Conservation (phyloP, 169 alveolate species). For the Besnoitia besnoiti region DNA sequence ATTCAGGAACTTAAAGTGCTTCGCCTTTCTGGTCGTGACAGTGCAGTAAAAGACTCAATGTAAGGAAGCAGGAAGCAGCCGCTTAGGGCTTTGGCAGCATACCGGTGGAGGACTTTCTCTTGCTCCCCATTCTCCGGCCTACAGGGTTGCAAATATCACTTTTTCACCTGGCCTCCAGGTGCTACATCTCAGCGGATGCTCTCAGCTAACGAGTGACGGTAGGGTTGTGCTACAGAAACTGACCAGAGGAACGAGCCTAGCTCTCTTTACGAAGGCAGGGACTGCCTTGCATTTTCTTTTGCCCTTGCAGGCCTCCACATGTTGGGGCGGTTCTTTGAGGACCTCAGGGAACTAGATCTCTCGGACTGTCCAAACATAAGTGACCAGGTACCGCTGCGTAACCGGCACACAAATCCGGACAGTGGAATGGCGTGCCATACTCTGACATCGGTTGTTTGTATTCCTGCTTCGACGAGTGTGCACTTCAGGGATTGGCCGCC, state of each 20-base stretch:
- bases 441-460: not conserved
- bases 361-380: not conserved
- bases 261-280: too few relatives aligned
- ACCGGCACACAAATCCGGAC: not conserved
- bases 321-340: not conserved
- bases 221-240: too few relatives aligned
- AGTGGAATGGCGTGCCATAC: not conserved
- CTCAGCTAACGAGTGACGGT: conserved; percentile 31
- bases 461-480: not conserved
- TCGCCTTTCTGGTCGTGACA: conserved; percentile 22
- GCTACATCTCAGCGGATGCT: conserved; percentile 2
- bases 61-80: not conserved
- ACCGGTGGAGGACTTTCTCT: not conserved
- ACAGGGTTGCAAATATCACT: not conserved
- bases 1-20: conserved; percentile 20
- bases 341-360: conserved; percentile 4
- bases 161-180: conserved; percentile 12
- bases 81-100: not conserved
- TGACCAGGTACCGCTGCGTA: not conserved
- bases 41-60: conserved; percentile 10
- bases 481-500: conserved; percentile 12
- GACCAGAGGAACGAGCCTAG: too few relatives aligned
- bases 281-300: not conserved
- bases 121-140: not conserved
- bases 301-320: not conserved